phyloP scores from a whole-genome alignment of 2,329 filamentous ascomycete genomes.

The Cladosporium cucumerinum region DNA sequence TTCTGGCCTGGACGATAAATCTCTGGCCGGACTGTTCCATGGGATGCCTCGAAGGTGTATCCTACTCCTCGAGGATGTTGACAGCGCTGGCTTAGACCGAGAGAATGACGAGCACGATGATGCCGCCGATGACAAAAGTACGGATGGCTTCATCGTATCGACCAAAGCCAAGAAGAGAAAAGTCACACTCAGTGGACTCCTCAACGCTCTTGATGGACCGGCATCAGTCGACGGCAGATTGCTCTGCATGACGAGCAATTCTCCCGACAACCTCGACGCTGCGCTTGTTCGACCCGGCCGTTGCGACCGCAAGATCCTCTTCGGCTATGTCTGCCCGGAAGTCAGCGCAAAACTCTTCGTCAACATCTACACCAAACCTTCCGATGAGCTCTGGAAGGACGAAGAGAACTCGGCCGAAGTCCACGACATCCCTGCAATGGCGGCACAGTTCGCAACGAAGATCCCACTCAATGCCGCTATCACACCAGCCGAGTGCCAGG shows the following conservation, averaged over 20 bases:
- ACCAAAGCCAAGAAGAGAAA: neutral
- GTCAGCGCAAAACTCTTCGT: conserved; percentile 40
- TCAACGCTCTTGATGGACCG: conserved; percentile 78
- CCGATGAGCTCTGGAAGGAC: neutral
- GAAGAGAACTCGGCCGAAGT: neutral
- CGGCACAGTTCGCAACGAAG: neutral
- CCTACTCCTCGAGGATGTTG: conserved; percentile 43
- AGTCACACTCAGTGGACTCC: conserved; percentile 60
- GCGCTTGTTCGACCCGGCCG: conserved; percentile 69
- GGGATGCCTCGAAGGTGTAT: neutral
- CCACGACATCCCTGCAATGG: conserved; percentile 2
- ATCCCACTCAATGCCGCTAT: conserved; percentile 30
- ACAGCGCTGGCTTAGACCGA: conserved; percentile 33
- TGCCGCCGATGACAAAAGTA: conserved; percentile 33
- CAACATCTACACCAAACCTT: conserved; percentile 28
- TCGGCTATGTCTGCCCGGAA: conserved; percentile 44
- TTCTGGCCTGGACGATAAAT: conserved; percentile 56
- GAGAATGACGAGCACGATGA: conserved; percentile 17
- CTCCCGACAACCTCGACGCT: conserved; percentile 66
- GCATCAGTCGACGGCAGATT: conserved; percentile 72
- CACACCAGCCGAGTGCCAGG: conserved; percentile 50
- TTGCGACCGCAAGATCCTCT: conserved; percentile 61
- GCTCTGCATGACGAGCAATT: conserved; percentile 76
- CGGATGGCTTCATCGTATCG: neutral
- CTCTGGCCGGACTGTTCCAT: neutral